These are phyloP conservation scores for Mycena leptocephala DNA, from an alignment of 768 basidiomycete genomes.

Conservation along the genomic window DNA sequence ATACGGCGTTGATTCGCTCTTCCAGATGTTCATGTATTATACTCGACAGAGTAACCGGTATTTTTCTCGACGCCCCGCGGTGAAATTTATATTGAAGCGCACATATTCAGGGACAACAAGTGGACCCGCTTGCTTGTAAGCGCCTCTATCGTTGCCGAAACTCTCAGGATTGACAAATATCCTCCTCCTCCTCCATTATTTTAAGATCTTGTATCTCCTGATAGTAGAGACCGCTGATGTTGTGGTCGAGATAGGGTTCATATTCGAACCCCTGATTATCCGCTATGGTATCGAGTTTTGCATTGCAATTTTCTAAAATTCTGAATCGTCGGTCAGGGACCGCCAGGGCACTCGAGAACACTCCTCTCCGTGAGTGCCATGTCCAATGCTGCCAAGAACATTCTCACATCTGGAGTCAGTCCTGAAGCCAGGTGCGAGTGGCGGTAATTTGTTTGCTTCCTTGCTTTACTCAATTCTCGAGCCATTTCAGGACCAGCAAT, in stretches of 20 bases:
- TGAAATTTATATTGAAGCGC: neutral
- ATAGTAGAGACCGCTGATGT: slow-evolving; percentile 31
- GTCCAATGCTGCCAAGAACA: neutral
- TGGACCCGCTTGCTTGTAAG: slow-evolving; percentile 16
- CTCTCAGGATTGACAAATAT: neutral
- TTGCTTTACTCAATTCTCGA: neutral
- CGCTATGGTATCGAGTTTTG: slow-evolving; percentile 21
- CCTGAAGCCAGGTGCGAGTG: slow-evolving; percentile 20
- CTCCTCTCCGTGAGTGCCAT: slow-evolving; percentile 21
- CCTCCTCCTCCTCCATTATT: too few relatives aligned
- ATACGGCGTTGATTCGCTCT: neutral
- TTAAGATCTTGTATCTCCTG: slow-evolving; percentile 31
- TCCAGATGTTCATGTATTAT: slow-evolving; percentile 25
- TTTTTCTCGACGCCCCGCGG: neutral
- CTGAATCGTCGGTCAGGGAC: neutral
- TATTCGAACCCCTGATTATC: slow-evolving; percentile 33
- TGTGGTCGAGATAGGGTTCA: slow-evolving; percentile 25
- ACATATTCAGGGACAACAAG: slow-evolving; percentile 5
- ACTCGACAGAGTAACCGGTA: slow-evolving; percentile 15
- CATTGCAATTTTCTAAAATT: neutral
- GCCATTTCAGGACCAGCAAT: slow-evolving; percentile 2
- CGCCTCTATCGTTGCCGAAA: neutral
- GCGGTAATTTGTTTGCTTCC: neutral
- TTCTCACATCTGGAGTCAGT: neutral
- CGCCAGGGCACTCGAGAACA: neutral